These are phyloP conservation scores for Neophaeococcomyces aloes DNA, from an alignment of 2,329 filamentous ascomycete species.

Conservation along the genomic window DNA sequence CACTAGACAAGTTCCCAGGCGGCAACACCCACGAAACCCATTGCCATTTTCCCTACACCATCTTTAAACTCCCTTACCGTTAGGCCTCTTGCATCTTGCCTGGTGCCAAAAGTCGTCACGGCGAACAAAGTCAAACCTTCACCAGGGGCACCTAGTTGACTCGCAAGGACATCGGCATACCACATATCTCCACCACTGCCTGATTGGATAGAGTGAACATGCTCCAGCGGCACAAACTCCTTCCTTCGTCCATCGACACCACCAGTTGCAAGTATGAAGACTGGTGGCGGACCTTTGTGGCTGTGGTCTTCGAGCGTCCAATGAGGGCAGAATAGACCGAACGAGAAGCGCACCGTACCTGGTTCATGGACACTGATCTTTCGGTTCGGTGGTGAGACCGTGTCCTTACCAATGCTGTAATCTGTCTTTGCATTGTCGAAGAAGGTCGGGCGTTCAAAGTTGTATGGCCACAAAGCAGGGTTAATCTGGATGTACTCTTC, in stretches of 20 bases:
- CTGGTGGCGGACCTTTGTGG: constrained; percentile 54
- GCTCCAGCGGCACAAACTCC: constrained; percentile 58
- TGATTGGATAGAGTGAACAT: constrained; percentile 28
- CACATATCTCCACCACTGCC: constrained; percentile 65
- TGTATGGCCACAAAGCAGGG: constrained; percentile 32
- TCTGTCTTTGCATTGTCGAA: constrained; percentile 38
- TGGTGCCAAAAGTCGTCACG: constrained; percentile 45
- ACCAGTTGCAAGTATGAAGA: constrained; percentile 59
- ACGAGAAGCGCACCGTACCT: constrained; percentile 62
- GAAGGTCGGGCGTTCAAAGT: constrained; percentile 36
- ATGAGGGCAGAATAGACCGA: constrained; percentile 68
- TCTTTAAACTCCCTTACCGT: constrained; percentile 39
- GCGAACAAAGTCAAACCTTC: constrained; percentile 56
- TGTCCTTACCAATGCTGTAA: constrained; percentile 44
- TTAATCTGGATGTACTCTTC: constrained; percentile 68
- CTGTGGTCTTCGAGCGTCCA: constrained; percentile 60
- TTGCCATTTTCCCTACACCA: constrained; percentile 37
- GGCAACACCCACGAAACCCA: constrained; percentile 42
- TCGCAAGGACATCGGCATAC: constrained; percentile 62
- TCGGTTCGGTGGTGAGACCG: constrained; percentile 51
- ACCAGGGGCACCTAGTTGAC: constrained; percentile 57
- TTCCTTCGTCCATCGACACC: constrained; percentile 57
- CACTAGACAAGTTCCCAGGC: constrained; percentile 46
- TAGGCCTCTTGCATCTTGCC: constrained; percentile 43
- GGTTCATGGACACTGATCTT: constrained; percentile 52